Base-by-base conservation (phyloP, 2,329 filamentous ascomycete species). In the Penicillium capsulatum region DNA sequence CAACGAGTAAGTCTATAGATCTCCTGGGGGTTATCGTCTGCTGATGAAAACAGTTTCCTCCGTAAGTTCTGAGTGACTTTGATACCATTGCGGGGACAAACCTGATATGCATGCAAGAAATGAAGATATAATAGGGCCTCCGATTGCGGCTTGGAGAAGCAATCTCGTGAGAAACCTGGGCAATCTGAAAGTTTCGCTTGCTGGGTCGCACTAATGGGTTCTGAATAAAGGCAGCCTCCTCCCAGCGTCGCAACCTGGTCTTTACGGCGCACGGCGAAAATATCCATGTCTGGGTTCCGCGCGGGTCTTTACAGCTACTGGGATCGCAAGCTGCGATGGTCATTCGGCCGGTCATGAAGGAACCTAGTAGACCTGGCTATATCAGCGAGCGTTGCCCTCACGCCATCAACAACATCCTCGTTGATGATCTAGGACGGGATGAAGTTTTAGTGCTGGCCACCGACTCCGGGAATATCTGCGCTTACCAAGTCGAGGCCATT, bases 401-500 rank as follows among this genome's bases (percentile, higher is more conserved):
- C 58, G 72, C 75, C 19, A 73, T 86, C 34, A 91, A 90, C 54
- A 77, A 83, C 48, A 66, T 90, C 11, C 70, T 83, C 8, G 73
- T 84, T 17, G 83, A 83, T 11, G 76, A 84, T 32, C 65, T 91
- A 9, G 86, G 86, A 0, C 66, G 73, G 5, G 70, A 84, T 35
- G 86, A 92, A 61, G 75, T 89, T 19, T 51, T 91, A 4, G 61
- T 87, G 3, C 66, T 81, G 30, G 76, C 72, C 24, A 86, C 78
- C 42, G 86, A 91, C 51, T 84, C 88, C 45, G 86, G 86, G 5
- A 86, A 91, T 57, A 76, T 89, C 2, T 69, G 80, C 32, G 83
- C 77, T 5, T 90, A 85, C 60, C 80, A 84, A 55, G 83, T 80
- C 1, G 72, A 73, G 33, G 67, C 64, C 3, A 69, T 76, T 6